Evolutionary conservation across 176 grass and related monocot species (phyloP), one percentile per base, ranked within the genome.

Genomic region (Rhynchospora tenuis): DNA sequence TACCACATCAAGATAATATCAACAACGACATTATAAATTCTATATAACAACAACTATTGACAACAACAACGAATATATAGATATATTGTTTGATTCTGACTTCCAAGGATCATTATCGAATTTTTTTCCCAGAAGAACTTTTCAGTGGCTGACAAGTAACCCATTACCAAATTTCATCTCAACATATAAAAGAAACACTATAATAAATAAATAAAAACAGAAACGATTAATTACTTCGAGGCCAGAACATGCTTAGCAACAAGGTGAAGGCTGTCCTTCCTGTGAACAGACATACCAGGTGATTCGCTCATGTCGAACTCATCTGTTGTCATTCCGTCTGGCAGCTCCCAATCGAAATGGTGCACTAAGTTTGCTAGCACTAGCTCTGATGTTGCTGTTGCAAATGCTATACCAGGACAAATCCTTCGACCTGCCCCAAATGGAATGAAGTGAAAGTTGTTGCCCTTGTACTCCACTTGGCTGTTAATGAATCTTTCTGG

Each of bases 311-410:
- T 91, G 60, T 91, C 87, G 1, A 94, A 85, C 20, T 84, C 82
- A 28, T 7, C 64, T 0, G 71, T 47, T 15, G 52, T 73, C 9
- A 84, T 70, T 23, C 88, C 86, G 48, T 14, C 51, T 4, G 89
- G 87, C 7, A 94, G 13, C 62, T 80, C 89, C 89, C 92, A 91
- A 67, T 94, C 87, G 48, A 89, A 94, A n/a, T 76, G 19, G 9
- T 80, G 62, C 55, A 87, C 64, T 9, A 89, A 16, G 59, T 31
- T 89, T 1, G 85, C 92, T 11, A 94, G 78, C 27, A 72, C 82
- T 44, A 84, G 85, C 85, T 89, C 89, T 2, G 89, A 57, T 46
- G 71, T 86, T 62, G 89, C 63, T 9, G 83, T 82, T 15, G 71
- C 86, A 56, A 94, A 89, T 0, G 7, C 27, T 14, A 83, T 86